These are phyloP conservation scores for Pseudopyrenochaeta lycopersici DNA, from an alignment of 2,329 filamentous ascomycete species.

Conservation along the genomic window DNA sequence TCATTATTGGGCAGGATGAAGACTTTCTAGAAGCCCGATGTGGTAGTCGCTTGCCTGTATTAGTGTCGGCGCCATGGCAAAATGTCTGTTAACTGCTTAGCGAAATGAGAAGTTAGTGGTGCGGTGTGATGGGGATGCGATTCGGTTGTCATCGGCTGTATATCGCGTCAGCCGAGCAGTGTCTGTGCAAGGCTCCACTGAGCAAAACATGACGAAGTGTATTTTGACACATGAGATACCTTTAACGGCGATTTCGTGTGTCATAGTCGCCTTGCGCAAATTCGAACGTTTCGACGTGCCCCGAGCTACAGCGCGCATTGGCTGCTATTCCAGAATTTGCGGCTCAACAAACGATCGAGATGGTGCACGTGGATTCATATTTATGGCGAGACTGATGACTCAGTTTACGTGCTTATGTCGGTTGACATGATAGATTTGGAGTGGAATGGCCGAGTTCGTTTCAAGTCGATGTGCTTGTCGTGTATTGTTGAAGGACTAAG, in stretches of 20 bases:
- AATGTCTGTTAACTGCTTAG: constrained; percentile 20
- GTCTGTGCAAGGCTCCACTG: constrained; percentile 1
- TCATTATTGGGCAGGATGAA: constrained; percentile 6
- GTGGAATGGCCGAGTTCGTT: background rate
- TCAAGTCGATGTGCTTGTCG: too few species aligned
- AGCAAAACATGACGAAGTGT: background rate
- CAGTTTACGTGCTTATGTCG: background rate
- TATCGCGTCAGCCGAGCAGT: background rate
- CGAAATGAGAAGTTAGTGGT: background rate
- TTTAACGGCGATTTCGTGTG: constrained; percentile 30
- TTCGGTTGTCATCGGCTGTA: background rate
- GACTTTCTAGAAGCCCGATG: constrained; percentile 6
- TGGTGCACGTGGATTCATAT: background rate
- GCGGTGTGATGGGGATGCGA: background rate
- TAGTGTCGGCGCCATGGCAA: constrained; percentile 7
- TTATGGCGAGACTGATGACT: background rate
- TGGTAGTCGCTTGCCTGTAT: background rate
- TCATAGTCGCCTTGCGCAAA: constrained; percentile 17
- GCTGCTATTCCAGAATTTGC: background rate
- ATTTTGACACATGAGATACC: constrained; percentile 37
- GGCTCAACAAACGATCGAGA: background rate
- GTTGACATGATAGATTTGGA: background rate
- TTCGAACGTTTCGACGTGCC: background rate
- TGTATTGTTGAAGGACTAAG: too few species aligned
- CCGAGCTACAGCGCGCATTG: background rate